Percentiles rank a stretch among this genome's conserved stretches.
phyloP scores from a whole-genome alignment of 345 rosid genomes.

The Salix viminalis region DNA sequence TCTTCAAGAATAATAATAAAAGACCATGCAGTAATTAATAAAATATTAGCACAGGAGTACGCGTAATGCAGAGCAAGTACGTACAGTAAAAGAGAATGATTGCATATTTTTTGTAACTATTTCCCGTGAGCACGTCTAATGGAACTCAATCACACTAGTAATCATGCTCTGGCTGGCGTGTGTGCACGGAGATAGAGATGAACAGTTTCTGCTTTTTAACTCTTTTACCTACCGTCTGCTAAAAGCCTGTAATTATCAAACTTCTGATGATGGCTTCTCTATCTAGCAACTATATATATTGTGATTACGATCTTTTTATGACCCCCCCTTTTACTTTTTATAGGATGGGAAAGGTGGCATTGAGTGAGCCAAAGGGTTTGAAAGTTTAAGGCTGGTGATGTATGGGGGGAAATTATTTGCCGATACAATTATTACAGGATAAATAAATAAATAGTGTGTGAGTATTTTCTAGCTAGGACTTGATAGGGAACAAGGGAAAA shows the following conservation, averaged over 20 bases:
- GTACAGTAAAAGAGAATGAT: background rate
- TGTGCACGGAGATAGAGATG: slow-evolving; percentile 16
- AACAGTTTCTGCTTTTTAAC: slow-evolving; percentile 30
- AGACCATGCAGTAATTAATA: background rate
- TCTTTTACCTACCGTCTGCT: slow-evolving; percentile 26
- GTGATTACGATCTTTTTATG: background rate
- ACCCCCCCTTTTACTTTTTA: slow-evolving; percentile 15
- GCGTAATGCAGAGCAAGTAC: background rate
- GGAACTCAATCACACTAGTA: slow-evolving; percentile 31
- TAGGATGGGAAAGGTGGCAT: slow-evolving; percentile 23
- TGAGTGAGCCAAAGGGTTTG: slow-evolving; percentile 11
- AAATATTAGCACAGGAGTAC: background rate
- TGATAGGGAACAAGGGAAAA: slow-evolving; percentile 35
- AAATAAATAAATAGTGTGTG: background rate
- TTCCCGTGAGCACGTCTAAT: slow-evolving; percentile 25
- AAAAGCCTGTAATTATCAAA: slow-evolving; percentile 31
- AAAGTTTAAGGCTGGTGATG: background rate
- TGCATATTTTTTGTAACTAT: background rate
- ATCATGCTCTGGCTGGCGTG: slow-evolving; percentile 20
- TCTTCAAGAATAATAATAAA: background rate
- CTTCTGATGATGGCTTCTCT: slow-evolving; percentile 9
- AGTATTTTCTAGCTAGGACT: slow-evolving; percentile 7
- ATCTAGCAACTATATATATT: background rate
- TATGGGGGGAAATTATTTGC: background rate
- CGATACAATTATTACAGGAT: background rate